Conservation (phyloP, 2,329 filamentous ascomycete species). For the Microcera coccophila region DNA sequence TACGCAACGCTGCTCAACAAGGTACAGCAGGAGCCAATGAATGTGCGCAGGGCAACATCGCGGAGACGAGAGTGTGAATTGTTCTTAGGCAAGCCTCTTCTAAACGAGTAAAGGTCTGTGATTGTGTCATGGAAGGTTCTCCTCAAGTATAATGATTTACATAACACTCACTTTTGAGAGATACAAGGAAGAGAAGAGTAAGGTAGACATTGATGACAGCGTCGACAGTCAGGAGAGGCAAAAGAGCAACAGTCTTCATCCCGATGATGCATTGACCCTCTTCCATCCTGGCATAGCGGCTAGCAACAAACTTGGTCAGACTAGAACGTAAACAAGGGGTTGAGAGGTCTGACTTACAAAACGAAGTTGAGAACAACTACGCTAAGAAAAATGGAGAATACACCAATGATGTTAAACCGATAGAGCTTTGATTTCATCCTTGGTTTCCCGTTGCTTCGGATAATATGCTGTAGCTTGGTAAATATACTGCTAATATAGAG, state of each 20-base stretch:
- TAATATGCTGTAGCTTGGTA: conserved; percentile 45
- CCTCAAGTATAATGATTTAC: background rate
- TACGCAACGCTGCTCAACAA: conserved; percentile 56
- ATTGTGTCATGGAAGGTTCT: background rate
- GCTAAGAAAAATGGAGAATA: conserved; percentile 44
- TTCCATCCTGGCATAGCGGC: conserved; percentile 54
- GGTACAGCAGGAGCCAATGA: conserved; percentile 55
- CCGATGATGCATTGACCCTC: conserved; percentile 58
- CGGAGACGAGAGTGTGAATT: conserved; percentile 43
- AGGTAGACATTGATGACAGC: conserved; percentile 60
- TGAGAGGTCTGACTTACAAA: conserved; percentile 43
- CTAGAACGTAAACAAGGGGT: background rate
- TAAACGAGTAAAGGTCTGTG: conserved; percentile 53
- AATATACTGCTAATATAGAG: conserved; percentile 11
- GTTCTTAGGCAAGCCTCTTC: conserved; percentile 41
- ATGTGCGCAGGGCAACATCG: conserved; percentile 53
- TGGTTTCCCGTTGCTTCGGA: conserved; percentile 48
- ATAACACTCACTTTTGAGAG: conserved; percentile 52
- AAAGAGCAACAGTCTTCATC: conserved; percentile 55
- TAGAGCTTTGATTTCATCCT: conserved; percentile 57
- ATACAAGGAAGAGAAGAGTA: conserved; percentile 60
- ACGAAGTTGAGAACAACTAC: conserved; percentile 58
- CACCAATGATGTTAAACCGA: conserved; percentile 57
- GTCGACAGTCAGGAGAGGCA: conserved; percentile 60
- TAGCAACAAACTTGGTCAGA: conserved; percentile 21